Evolutionary conservation across 2,329 filamentous ascomycete genomes (phyloP).

Genomic region (Endoconidiophora polonica): DNA sequence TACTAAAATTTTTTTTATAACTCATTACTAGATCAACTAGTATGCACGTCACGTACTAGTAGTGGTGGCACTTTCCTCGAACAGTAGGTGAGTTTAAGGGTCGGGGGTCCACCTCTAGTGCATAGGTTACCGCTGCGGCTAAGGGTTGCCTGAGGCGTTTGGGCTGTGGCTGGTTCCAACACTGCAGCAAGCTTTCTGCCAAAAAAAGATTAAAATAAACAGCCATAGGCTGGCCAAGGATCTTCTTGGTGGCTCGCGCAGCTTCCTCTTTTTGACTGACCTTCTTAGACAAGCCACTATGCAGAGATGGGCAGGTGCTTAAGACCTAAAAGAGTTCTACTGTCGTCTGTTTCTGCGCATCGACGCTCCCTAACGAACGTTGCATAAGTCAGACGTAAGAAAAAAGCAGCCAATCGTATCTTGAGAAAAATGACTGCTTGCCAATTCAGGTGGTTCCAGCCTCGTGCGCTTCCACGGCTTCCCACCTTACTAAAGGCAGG

Average conservation of each 20-base stretch:
- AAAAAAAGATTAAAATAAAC: not conserved
- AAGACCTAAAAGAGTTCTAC: not conserved
- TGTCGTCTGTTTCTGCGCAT: not conserved
- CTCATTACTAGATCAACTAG: too few relatives aligned
- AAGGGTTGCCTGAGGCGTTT: too few relatives aligned
- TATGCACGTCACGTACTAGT: too few relatives aligned
- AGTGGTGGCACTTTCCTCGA: too few relatives aligned
- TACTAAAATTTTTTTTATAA: too few relatives aligned
- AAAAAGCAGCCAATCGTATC: constrained; percentile 1
- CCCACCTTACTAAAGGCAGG: constrained; percentile 6
- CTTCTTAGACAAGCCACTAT: constrained; percentile 1
- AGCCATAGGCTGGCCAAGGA: too few relatives aligned
- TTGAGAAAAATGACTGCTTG: constrained; percentile 5
- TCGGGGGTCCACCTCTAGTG: too few relatives aligned
- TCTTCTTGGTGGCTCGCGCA: too few relatives aligned
- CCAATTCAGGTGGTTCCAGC: constrained; percentile 8
- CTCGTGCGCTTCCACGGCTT: constrained; percentile 9
- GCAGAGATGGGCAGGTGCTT: constrained; percentile 9
- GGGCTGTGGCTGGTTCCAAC: not conserved
- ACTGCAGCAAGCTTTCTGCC: not conserved
- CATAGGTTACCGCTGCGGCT: too few relatives aligned
- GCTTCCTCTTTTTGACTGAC: too few relatives aligned
- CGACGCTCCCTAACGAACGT: not conserved
- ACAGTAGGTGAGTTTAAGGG: too few relatives aligned
- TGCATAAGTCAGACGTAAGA: not conserved